Evolutionary conservation across 2,329 filamentous ascomycete species (phyloP), one percentile per base, ranked within the genome.

Genomic region (Graphilbum ipis-grandicollis): DNA sequence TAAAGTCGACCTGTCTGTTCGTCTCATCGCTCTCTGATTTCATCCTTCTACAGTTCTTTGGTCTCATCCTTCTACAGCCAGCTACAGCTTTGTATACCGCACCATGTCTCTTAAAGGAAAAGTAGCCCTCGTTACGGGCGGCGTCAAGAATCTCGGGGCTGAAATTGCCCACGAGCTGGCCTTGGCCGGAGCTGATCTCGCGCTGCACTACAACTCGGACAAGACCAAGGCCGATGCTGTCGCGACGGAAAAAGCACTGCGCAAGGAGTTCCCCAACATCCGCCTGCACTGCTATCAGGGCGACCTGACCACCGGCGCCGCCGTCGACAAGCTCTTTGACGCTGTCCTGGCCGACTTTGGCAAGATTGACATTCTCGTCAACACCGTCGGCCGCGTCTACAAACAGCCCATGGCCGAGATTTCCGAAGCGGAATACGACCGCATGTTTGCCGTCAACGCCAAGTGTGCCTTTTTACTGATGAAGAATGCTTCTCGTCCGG

Each of bases 371-470:
- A 62, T 67, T 39, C 56, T 66, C 4, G 52, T 66, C 44, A 66
- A 66, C 48, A 66, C 62, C 13, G 54, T 66, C 25, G 63, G 63
- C 31, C 65, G 63, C 50, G 60, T 61, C 23, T 47, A 62, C 32
- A 62, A 62, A 56, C 64, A 65, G 51, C 52, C 57, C 6, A 58
- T 62, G 21, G 48, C 49, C 1, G 56, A 58, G 12, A 58, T 64
- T 33, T 51, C 48, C 4, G 62, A 65, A 43, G 51, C 47, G 10
- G 60, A 66, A 38, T 63, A 63, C 43, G 61, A 65, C 43, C 46
- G 52, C 3, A 62, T 63, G 56, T 65, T 63, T 52, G 58, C 54
- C 10, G 52, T 63, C 48, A 63, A 65, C 47, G 62, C 58, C 43
- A 63, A 64, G 43, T 46, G 52, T 1, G 58, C 57, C 2, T 63